Evolutionary conservation across 345 rosid genomes (phyloP).

Genomic region (Citropsis articulata): DNA sequence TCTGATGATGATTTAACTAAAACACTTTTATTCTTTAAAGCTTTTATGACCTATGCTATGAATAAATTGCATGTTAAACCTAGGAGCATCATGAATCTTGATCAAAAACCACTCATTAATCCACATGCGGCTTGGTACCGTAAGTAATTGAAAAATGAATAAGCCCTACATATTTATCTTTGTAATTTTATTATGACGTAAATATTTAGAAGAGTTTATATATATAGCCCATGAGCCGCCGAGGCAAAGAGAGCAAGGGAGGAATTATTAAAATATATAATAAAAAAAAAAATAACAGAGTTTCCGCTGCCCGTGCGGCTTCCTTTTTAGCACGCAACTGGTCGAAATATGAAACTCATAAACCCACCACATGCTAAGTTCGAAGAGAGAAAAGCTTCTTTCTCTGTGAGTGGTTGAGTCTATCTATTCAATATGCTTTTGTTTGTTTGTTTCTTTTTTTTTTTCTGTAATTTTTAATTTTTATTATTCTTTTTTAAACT

Average conservation of each 20-base stretch:
- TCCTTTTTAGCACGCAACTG: constrained; percentile 21
- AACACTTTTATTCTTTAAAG: too few species aligned
- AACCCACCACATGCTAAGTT: constrained; percentile 35
- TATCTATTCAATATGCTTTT: constrained; percentile 32
- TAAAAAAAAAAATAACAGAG: background rate
- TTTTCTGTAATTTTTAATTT: too few species aligned
- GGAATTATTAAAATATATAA: too few species aligned
- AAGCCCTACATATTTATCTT: background rate
- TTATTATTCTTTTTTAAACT: background rate
- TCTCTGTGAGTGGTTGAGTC: constrained; percentile 22
- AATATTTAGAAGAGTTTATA: background rate
- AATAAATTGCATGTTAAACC: background rate
- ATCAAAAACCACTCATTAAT: background rate
- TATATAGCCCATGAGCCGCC: background rate
- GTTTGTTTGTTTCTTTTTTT: too few species aligned
- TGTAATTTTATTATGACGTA: background rate
- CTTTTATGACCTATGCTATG: background rate
- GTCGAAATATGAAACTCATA: background rate
- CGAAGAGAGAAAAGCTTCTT: background rate
- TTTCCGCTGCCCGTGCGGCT: constrained; percentile 19
- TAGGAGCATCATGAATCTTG: background rate
- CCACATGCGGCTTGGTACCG: too few species aligned
- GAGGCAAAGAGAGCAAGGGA: background rate
- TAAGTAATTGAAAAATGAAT: too few species aligned
- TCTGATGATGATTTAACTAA: too few species aligned